These are phyloP conservation scores for Solanum pimpinellifolium DNA, from an alignment of 257 asterid species.

Conservation along the genomic window DNA sequence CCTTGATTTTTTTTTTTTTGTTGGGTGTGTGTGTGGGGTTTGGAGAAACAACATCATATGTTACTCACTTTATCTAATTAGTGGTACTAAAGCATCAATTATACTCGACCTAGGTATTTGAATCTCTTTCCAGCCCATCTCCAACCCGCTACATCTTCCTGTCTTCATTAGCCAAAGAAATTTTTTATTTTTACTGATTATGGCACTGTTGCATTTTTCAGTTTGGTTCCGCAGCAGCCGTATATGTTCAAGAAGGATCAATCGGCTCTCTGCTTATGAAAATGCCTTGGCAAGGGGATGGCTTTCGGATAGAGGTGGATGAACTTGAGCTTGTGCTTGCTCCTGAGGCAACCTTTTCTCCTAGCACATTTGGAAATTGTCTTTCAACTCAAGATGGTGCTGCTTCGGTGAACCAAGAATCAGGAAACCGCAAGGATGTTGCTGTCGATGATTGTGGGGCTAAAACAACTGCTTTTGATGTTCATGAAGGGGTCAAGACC, in stretches of 20 bases:
- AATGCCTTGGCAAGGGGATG: conserved; percentile 95
- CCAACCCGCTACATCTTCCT: background rate
- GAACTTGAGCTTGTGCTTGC: conserved; percentile 84
- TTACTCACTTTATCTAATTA: background rate
- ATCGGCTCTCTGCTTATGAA: conserved; percentile 68
- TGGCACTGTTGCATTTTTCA: conserved; percentile 23
- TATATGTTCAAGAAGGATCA: conserved; percentile 81
- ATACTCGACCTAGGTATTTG: background rate
- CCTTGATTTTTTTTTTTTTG: background rate
- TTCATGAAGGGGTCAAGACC: conserved; percentile 98
- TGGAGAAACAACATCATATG: background rate
- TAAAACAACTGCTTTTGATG: conserved; percentile 45
- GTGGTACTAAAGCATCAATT: background rate
- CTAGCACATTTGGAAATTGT: conserved; percentile 29
- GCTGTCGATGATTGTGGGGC: conserved; percentile 7
- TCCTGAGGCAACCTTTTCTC: conserved; percentile 32
- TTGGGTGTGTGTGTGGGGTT: too few relatives aligned
- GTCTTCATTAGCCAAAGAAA: background rate
- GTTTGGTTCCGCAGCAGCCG: conserved; percentile 50
- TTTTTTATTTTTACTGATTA: background rate
- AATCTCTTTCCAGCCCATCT: background rate
- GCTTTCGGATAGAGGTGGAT: conserved; percentile 72
- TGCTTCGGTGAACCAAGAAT: conserved; percentile 14
- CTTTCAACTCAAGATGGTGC: conserved; percentile 14
- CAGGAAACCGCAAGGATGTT: conserved; percentile 32